Evolutionary conservation across 441 rosid genomes (phyloP).

Genomic region (Adansonia madagascariensis): DNA sequence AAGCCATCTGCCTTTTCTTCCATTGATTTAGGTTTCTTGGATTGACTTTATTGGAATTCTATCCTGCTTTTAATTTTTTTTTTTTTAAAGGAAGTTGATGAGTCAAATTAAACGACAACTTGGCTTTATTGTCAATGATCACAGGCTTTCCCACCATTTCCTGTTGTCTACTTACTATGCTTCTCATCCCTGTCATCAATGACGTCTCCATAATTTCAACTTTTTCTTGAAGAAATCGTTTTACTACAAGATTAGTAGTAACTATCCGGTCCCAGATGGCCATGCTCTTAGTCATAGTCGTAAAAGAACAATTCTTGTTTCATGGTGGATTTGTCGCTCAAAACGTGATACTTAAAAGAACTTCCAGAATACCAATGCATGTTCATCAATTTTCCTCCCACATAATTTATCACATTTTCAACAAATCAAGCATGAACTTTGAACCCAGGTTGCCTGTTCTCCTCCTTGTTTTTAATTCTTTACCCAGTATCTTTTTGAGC

Average conservation of each 20-base stretch:
- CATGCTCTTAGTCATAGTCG: neutral
- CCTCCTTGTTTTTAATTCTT: constrained; percentile 3
- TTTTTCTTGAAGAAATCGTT: neutral
- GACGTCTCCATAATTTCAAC: neutral
- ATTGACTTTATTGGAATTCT: constrained; percentile 2
- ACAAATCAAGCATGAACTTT: neutral
- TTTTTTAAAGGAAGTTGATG: neutral
- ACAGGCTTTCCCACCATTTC: constrained; percentile 10
- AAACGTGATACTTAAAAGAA: neutral
- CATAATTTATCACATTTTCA: neutral
- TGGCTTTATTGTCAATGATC: constrained; percentile 15
- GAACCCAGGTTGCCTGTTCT: constrained; percentile 4
- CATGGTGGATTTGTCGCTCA: constrained; percentile 12
- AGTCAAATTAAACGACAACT: constrained; percentile 16
- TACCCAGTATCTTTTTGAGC: neutral
- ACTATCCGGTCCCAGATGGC: neutral
- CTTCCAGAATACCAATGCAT: neutral
- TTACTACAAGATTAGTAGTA: neutral
- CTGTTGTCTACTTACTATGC: neutral
- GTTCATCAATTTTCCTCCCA: neutral
- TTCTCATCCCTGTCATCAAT: neutral
- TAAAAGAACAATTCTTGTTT: constrained; percentile 12
- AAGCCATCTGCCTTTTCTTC: constrained; percentile 1
- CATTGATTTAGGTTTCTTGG: constrained; percentile 16
- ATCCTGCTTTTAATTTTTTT: too few species aligned